Base-by-base conservation (phyloP, 495 filamentous ascomycete species). In the Beverwykella pulmonaria region DNA sequence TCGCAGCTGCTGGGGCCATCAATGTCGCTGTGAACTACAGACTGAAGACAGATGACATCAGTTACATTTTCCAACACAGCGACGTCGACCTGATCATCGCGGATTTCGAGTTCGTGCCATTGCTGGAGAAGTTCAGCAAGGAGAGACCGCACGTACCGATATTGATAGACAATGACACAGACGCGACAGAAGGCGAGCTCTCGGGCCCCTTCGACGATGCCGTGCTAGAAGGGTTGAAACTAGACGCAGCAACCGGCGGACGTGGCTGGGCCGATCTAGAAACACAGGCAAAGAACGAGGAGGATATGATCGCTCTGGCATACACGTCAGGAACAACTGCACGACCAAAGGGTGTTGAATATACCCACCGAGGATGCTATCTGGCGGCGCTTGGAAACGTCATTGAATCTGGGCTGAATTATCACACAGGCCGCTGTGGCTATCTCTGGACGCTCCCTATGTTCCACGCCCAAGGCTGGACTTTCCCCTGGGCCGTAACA, bases 241-340 rank as follows among this genome's bases (percentile, higher is more conserved):
- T 88, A 74, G 94, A 98, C 75, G 62, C 68, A 9, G 78, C 79
- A 32, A 82, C 76, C 3, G 90, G 89, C 15, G 63, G 61, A 29
- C 80, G 83, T 53, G 93, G 92, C 30, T 98, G 94, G 94, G 80
- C 80, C 9, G 92, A 86, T 0, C 81, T 98, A 26, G 81, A 88
- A 44, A 79, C 83, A 9, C 87, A 92, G 69, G 81, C 82, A 5
- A 76, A 79, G 2, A 81, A 90, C 72, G 94, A 98, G 74, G 88
- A 97, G 65, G 87, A 84, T 63, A 79, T 88, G 68, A 84, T 98
- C 63, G 91, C 93, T n/a, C 78, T 93, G 62, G 87, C 90, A 12
- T 98, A 97, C 78, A 98, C 94, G 0, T 92, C 88, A 68, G 94
- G 94, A 10, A 98, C 94, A 14, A 98, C 94, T 1, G 91, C 92